Evolutionary conservation across 441 rosid genomes (phyloP), one percentile per base, ranked within the genome.

Genomic region (Melastoma candidum): DNA sequence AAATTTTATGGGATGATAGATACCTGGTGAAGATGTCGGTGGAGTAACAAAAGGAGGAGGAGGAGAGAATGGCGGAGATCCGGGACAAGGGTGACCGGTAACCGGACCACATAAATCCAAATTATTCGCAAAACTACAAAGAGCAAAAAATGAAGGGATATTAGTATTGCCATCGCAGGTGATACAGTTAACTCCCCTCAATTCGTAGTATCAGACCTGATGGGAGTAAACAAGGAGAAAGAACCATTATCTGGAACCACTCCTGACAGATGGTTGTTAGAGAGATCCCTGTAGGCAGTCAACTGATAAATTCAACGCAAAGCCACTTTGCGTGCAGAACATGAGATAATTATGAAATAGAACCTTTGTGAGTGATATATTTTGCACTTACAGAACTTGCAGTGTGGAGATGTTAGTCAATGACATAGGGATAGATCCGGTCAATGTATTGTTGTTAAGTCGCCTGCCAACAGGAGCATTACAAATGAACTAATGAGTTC

Each of bases 21-120:
- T 17, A 88, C 97, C 90, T n/a, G 83, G 87, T 7, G 71, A 17
- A 54, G 95, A 69, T 5, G 89, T 86, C 5, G 95, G 74, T 14
- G 84, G 85, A 26, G 82, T 87, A 47, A 81, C 78, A 75, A 84
- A 82, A 32, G 97, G 97, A 17, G 97, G 97, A 44, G 97, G 95
- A 55, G 97, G 97, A 56, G 97, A 80, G 66, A 86, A 84, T 41
- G 97, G 97, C 60, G 95, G 97, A 63, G 97, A 89, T 45, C 97
- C 95, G 5, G 95, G 95, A 75, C 97, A 89, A 29, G 97, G 93
- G 47, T 54, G 86, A 49, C 89, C 89, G 43, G 97, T 89, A 55
- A 89, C 95, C 1, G 94, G 95, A 46, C 95, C 95, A 77, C 95
- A 86, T 3, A 89, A 82, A 69, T 76, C 76, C 67, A 84, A 63